Base-by-base conservation (phyloP, 768 basidiomycete species). In the Roridomyces roridus region DNA sequence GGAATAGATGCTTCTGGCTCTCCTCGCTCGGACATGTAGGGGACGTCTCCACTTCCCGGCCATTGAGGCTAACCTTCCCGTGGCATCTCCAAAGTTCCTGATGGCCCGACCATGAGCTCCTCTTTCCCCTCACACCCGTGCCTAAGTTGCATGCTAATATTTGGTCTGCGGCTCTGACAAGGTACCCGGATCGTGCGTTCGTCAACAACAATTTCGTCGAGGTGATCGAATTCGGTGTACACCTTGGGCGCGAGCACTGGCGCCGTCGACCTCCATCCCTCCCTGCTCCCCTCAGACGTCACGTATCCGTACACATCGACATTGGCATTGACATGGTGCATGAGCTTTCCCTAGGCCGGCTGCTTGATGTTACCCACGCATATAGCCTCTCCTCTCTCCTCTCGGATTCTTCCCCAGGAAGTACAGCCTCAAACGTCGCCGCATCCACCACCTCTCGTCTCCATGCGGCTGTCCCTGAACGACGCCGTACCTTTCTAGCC, bases 361-460 rank as follows among this genome's bases (percentile, higher is more conserved):
- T 51, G 1, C 9, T 42, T 17, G 62, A 60, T 24, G 42, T 59
- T 9, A 51, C 55, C 40, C 29, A 23, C 48, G 1, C 25, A 46
- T 17, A 34, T 55, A 25, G 2, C 47, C 28, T 25, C 49, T 39
- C 40, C 29, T 35, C 25, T 59, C 63, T 8, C 64, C 64, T 6
- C 46, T 65, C 3, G 64, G 64, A 14, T 51, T 49, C 0, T 54
- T 62, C 1, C 62, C 60, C 15, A 49, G 55, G 28, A 64, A 57
- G 42, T 58, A 55, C 23, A 51, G 39, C 17, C 5, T 20, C 10
- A 64, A 64, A 40, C 35, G 36, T 20, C 37, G 63, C 12, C 51
- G 56, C 0, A 62, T 65, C 29, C 50, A 65, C 41, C 63, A 65
- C 37, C 46, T 65, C 5, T 65, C 60, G 0, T 59, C 34, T 35